phyloP scores from a whole-genome alignment of 2,329 filamentous ascomycete genomes.

The Talaromyces sp. region DNA sequence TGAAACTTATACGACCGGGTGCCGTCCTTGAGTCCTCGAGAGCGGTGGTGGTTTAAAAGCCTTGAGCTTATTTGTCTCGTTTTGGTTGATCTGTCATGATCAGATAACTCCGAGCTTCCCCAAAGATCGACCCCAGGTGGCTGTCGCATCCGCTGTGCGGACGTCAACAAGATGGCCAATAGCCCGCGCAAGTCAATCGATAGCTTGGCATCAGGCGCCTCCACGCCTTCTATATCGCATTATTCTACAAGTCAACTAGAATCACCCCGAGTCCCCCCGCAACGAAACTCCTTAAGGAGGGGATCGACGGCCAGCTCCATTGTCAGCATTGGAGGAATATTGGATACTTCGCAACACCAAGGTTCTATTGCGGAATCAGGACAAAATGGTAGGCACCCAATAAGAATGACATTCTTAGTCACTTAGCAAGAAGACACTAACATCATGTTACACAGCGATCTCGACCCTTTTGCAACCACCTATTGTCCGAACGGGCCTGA shows the following conservation, averaged over 20 bases:
- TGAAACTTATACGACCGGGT: not conserved
- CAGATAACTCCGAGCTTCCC: constrained; percentile 34
- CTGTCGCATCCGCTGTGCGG: constrained; percentile 37
- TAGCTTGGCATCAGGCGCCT: constrained; percentile 61
- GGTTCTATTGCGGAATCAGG: constrained; percentile 71
- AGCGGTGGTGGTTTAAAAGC: constrained; percentile 3
- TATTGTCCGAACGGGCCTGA: constrained; percentile 83
- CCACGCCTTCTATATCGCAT: constrained; percentile 56
- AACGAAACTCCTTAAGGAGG: constrained; percentile 56
- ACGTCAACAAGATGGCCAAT: constrained; percentile 60
- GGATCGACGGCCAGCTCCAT: constrained; percentile 87
- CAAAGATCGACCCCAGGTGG: constrained; percentile 33
- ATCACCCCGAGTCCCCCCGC: constrained; percentile 37
- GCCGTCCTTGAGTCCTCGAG: not conserved
- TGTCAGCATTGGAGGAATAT: constrained; percentile 79
- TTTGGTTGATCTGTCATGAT: constrained; percentile 38
- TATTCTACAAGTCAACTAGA: constrained; percentile 43
- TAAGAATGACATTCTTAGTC: too few relatives aligned
- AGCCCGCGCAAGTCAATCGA: constrained; percentile 67
- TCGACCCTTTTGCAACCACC: constrained; percentile 90
- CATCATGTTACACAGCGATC: constrained; percentile 67
- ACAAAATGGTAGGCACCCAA: constrained; percentile 68
- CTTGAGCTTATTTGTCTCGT: not conserved
- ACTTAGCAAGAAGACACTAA: too few relatives aligned
- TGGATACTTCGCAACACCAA: constrained; percentile 67